phyloP scores from a whole-genome alignment of 2,329 filamentous ascomycete genomes.

The Botrytis paeoniae region DNA sequence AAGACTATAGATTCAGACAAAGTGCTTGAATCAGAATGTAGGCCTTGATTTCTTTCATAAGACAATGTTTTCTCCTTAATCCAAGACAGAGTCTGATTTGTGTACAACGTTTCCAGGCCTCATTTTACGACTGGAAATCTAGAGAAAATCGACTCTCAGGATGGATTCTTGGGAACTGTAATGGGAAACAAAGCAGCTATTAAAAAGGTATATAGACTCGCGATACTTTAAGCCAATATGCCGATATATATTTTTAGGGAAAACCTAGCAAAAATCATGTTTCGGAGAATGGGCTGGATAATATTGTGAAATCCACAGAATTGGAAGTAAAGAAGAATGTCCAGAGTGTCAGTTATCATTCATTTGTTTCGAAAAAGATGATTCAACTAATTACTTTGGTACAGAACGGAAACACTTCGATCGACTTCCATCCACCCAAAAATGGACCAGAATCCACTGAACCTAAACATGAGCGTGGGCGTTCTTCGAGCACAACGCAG shows the following conservation, averaged over 20 bases:
- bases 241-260: not conserved
- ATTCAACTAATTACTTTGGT: not conserved
- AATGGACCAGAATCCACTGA: not conserved
- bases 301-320: not conserved
- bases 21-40: not conserved
- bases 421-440: not conserved
- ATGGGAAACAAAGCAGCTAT: not conserved
- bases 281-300: not conserved
- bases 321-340: not conserved
- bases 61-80: not conserved
- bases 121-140: not conserved
- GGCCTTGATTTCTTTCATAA: not conserved
- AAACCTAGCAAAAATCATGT: not conserved
- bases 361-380: not conserved
- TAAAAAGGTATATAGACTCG: not conserved
- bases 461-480: not conserved
- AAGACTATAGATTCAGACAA: not conserved
- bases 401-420: not conserved
- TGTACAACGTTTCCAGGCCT: not conserved
- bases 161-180: not conserved
- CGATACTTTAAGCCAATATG: not conserved
- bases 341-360: not conserved
- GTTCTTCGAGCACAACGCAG: not conserved
- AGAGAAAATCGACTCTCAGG: not conserved
- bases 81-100: not conserved